phyloP scores from a whole-genome alignment of 2,329 filamentous ascomycete species.

The Clonostachys sp. region DNA sequence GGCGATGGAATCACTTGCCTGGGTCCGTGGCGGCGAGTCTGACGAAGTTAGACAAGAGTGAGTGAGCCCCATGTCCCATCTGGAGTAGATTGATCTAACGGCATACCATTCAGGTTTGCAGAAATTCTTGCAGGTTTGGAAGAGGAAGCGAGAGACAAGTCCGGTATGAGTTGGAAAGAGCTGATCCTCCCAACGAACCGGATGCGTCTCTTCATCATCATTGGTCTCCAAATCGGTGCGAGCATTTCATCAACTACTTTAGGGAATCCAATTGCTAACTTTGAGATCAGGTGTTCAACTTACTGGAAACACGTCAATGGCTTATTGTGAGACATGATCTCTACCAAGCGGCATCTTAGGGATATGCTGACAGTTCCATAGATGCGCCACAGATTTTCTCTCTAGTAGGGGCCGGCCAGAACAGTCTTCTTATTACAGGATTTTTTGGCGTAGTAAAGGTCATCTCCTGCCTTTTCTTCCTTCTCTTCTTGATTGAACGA shows the following conservation, averaged over 20 bases:
- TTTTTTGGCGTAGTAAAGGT: slow-evolving; percentile 50
- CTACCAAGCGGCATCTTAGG: neutral
- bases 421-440: slow-evolving; percentile 42
- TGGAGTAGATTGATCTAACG: neutral
- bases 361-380: slow-evolving; percentile 2
- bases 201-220: slow-evolving; percentile 38
- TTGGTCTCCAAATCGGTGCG: slow-evolving; percentile 42
- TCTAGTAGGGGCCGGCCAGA: slow-evolving; percentile 39
- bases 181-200: slow-evolving; percentile 36
- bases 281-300: slow-evolving; percentile 28
- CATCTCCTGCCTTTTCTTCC: slow-evolving; percentile 37
- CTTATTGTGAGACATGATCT: slow-evolving; percentile 32
- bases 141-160: slow-evolving; percentile 28
- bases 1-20: slow-evolving; percentile 38
- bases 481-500: slow-evolving; percentile 42
- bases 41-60: slow-evolving; percentile 26
- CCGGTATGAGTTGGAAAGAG: slow-evolving; percentile 41
- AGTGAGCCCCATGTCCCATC: neutral
- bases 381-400: slow-evolving; percentile 46
- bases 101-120: slow-evolving; percentile 17
- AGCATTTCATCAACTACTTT: neutral
- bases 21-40: slow-evolving; percentile 41
- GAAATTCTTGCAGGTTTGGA: slow-evolving; percentile 39
- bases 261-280: too few species aligned
- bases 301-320: slow-evolving; percentile 44